Percentiles rank a stretch among this genome's conserved stretches.
These are phyloP conservation scores for Omphalea diandra DNA, from an alignment of 441 rosid species.

Conservation along the genomic window DNA sequence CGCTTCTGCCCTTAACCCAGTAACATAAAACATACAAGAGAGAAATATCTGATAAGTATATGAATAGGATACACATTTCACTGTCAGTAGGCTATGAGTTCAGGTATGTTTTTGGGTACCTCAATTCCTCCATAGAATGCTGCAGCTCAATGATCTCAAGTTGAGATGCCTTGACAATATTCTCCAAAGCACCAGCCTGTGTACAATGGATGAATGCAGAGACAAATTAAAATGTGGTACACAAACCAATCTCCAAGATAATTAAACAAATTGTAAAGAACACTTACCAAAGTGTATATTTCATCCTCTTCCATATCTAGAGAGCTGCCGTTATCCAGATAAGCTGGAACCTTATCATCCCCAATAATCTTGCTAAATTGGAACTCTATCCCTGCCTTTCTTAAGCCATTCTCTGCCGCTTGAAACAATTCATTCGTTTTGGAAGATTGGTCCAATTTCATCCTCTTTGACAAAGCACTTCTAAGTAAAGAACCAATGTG, in stretches of 20 bases:
- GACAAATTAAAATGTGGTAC: slow-evolving; percentile 13
- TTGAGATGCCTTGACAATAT: slow-evolving; percentile 86
- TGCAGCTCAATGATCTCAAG: slow-evolving; percentile 73
- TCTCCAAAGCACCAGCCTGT: slow-evolving; percentile 93
- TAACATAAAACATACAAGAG: slow-evolving; percentile 27
- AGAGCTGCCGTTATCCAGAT: slow-evolving; percentile 31
- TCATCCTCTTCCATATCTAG: slow-evolving; percentile 64
- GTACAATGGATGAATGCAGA: slow-evolving; percentile 20
- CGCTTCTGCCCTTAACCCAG: slow-evolving; percentile 77
- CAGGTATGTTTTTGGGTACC: slow-evolving; percentile 42
- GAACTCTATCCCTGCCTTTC: slow-evolving; percentile 68
- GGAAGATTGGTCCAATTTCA: slow-evolving; percentile 50
- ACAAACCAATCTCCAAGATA: slow-evolving; percentile 8
- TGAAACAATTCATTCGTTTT: slow-evolving; percentile 61
- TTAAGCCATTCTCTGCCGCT: slow-evolving; percentile 81
- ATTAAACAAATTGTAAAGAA: slow-evolving; percentile 15
- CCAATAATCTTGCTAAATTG: slow-evolving; percentile 47
- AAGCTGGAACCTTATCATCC: slow-evolving; percentile 35
- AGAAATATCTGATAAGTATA: slow-evolving; percentile 29
- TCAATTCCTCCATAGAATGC: slow-evolving; percentile 74
- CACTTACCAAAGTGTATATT: slow-evolving; percentile 69
- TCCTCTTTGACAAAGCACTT: slow-evolving; percentile 79
- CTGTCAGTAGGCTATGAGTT: slow-evolving; percentile 13
- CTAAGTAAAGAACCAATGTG: slow-evolving; percentile 82
- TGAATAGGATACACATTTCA: neutral